phyloP scores from a whole-genome alignment of 139 green algal species.

The Coelastrella sp. region DNA sequence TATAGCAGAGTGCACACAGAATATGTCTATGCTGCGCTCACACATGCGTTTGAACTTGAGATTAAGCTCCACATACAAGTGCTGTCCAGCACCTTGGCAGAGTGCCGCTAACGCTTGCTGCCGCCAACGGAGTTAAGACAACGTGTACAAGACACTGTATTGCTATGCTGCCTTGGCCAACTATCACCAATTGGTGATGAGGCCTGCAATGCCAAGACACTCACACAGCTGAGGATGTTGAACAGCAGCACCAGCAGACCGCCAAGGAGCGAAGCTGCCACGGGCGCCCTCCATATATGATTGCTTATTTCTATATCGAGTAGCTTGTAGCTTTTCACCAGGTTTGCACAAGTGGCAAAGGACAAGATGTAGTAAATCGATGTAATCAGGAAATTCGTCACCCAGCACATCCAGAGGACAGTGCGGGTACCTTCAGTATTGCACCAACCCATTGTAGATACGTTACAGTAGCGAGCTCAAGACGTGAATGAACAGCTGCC shows the following conservation, averaged over 20 bases:
- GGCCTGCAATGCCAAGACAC: not conserved
- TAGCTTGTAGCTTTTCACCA: conserved; percentile 50
- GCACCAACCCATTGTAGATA: not conserved
- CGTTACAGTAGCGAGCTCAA: not conserved
- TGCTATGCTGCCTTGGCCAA: not conserved
- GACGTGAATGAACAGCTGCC: too few relatives aligned
- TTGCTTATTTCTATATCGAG: conserved; percentile 35
- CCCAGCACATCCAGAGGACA: conserved; percentile 61
- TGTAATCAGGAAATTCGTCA: conserved; percentile 55
- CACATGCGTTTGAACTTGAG: too few relatives aligned
- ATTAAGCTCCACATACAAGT: too few relatives aligned
- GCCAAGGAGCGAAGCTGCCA: conserved; percentile 50
- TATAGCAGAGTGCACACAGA: not conserved
- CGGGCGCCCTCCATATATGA: conserved; percentile 49
- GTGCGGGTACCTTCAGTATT: conserved; percentile 36
- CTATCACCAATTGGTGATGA: not conserved
- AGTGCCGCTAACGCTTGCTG: too few relatives aligned
- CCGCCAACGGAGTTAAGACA: too few relatives aligned
- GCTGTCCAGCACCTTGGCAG: too few relatives aligned
- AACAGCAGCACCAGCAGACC: conserved; percentile 61
- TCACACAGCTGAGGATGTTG: conserved; percentile 59
- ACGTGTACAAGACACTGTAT: not conserved
- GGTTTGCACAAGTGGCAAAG: conserved; percentile 49
- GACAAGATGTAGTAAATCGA: conserved; percentile 62
- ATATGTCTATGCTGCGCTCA: not conserved